A percentile compares a stretch with the other conserved stretches of the same genome.
Conservation (phyloP, 2,329 filamentous ascomycete genomes). For the Leptodontidium sp. region DNA sequence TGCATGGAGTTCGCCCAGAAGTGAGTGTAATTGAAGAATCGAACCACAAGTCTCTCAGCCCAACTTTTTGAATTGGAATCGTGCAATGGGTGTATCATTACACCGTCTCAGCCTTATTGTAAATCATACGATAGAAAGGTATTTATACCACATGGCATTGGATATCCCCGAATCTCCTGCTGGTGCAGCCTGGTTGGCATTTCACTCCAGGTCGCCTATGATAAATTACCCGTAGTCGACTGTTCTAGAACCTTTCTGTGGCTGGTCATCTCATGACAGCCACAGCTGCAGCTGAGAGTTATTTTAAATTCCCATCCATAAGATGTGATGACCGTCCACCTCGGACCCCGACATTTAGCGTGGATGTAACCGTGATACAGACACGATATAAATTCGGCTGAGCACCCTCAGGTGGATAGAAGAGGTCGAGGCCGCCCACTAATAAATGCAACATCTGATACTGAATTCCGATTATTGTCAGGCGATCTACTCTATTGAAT, state of each 20-base stretch:
- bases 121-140: background rate
- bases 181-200: background rate
- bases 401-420: background rate
- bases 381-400: conserved; percentile 14
- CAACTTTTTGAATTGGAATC: background rate
- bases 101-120: background rate
- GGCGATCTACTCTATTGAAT: background rate
- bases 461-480: background rate
- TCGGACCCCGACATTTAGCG: conserved; percentile 3
- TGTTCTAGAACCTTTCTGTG: background rate
- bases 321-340: conserved; percentile 13
- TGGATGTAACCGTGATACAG: conserved; percentile 9
- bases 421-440: background rate
- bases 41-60: background rate
- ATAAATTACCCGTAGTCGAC: too few relatives aligned
- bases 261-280: background rate
- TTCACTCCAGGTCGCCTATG: background rate
- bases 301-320: background rate
- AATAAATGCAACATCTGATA: background rate
- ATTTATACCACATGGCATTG: background rate
- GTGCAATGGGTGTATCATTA: background rate
- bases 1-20: background rate
- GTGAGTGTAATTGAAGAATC: background rate
- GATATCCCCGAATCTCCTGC: background rate
- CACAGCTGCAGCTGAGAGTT: conserved; percentile 1